A percentile compares a stretch with the other conserved stretches of the same genome.
phyloP scores from a whole-genome alignment of 1,284 basidiomycete genomes.

The Vanrija sp. region DNA sequence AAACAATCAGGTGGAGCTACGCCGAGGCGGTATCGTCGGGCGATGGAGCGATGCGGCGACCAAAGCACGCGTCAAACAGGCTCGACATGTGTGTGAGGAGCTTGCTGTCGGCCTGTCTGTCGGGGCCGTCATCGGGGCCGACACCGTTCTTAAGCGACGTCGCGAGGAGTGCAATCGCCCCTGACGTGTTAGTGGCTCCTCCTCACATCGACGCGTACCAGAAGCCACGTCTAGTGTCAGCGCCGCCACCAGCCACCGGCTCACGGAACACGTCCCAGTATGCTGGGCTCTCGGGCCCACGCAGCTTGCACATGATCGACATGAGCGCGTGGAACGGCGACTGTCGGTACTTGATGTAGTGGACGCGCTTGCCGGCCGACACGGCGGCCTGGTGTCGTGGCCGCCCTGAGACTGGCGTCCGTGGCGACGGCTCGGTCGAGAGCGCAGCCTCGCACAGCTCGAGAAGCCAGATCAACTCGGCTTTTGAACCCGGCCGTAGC shows the following conservation, averaged over 20 bases:
- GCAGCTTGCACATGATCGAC: conserved; percentile 38
- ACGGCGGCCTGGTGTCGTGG: conserved; percentile 14
- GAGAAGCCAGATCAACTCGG: conserved; percentile 38
- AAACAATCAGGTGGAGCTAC: too few relatives aligned
- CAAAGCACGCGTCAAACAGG: too few relatives aligned
- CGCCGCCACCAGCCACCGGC: neutral
- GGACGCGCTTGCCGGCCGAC: conserved; percentile 21
- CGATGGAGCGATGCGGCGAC: too few relatives aligned
- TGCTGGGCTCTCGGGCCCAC: conserved; percentile 27
- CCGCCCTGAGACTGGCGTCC: conserved; percentile 5
- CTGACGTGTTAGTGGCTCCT: too few relatives aligned
- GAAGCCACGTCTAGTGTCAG: conserved; percentile 6
- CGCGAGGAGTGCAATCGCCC: neutral
- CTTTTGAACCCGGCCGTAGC: conserved; percentile 37
- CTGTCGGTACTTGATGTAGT: conserved; percentile 45
- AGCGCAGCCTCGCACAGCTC: conserved; percentile 43
- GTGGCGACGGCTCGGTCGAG: conserved; percentile 11
- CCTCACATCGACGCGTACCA: too few relatives aligned
- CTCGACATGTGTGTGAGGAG: too few relatives aligned
- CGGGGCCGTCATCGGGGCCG: too few relatives aligned
- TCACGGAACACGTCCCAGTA: conserved; percentile 45
- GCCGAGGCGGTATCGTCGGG: too few relatives aligned
- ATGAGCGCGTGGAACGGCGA: conserved; percentile 44
- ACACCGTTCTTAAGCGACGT: neutral
- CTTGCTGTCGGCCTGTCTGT: too few relatives aligned